A percentile compares a stretch with the other conserved stretches of the same genome.
phyloP scores from a whole-genome alignment of 2,329 filamentous ascomycete species.

The Scleromitrula shiraiana region DNA sequence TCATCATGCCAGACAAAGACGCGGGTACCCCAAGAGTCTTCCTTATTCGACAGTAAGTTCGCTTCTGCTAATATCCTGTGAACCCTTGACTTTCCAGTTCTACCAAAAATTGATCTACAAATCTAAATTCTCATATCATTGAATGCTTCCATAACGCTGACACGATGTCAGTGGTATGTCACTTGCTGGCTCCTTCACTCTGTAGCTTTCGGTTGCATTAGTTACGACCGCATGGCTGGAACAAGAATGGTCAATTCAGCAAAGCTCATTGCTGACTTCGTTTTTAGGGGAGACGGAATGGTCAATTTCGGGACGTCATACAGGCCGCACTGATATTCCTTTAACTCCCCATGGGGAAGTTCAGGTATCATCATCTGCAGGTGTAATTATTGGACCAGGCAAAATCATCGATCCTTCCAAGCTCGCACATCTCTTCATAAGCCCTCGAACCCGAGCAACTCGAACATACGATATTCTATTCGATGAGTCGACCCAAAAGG shows the following conservation, averaged over 20 bases:
- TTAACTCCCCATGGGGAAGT: conserved; percentile 33
- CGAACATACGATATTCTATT: conserved; percentile 40
- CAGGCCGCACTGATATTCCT: conserved; percentile 35
- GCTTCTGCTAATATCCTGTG: not conserved
- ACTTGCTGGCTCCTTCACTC: not conserved
- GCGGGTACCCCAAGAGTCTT: conserved; percentile 33
- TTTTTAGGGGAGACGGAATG: conserved; percentile 38
- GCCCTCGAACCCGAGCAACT: conserved; percentile 38
- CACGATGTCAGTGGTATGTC: conserved; percentile 8
- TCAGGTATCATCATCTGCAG: conserved; percentile 37
- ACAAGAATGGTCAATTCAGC: no score
- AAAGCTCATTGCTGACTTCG: not conserved
- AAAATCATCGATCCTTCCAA: conserved; percentile 41
- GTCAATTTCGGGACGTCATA: conserved; percentile 39
- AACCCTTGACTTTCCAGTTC: not conserved
- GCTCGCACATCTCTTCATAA: conserved; percentile 38
- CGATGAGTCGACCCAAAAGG: conserved; percentile 20
- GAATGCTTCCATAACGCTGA: not conserved
- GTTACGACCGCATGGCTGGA: no score
- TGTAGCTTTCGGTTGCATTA: no score
- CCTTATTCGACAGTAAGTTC: conserved; percentile 32
- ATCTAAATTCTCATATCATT: not conserved
- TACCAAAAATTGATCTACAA: not conserved
- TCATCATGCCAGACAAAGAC: conserved; percentile 31
- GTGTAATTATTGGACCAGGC: conserved; percentile 36